Percentiles rank a stretch among this genome's conserved stretches.
Conservation (phyloP, 2,329 filamentous ascomycete species). For the Teratosphaeria destructans region DNA sequence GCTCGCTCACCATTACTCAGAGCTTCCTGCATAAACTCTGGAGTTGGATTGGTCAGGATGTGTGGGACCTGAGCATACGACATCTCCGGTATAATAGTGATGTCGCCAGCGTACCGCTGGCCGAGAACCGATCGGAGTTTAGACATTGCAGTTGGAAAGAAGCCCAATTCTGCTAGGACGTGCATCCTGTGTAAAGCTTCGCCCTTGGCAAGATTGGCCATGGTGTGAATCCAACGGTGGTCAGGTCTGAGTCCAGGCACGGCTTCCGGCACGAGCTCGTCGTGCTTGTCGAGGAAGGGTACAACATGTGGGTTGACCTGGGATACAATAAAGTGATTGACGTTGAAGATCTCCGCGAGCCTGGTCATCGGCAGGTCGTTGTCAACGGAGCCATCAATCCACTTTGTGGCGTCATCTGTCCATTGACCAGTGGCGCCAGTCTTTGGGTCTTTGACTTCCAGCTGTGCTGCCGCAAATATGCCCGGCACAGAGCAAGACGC, state of each 20-base stretch:
- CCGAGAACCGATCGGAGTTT: slow-evolving; percentile 65
- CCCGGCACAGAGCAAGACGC: background rate
- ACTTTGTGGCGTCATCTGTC: slow-evolving; percentile 75
- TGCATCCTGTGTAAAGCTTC: slow-evolving; percentile 74
- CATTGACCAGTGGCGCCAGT: slow-evolving; percentile 66
- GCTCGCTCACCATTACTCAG: slow-evolving; percentile 71
- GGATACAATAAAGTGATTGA: slow-evolving; percentile 95
- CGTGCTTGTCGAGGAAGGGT: slow-evolving; percentile 70
- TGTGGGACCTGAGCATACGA: slow-evolving; percentile 61
- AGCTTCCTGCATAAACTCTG: slow-evolving; percentile 74
- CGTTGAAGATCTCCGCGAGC: slow-evolving; percentile 90
- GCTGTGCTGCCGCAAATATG: slow-evolving; percentile 27
- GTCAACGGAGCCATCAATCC: slow-evolving; percentile 92
- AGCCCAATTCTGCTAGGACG: slow-evolving; percentile 65
- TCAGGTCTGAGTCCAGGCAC: slow-evolving; percentile 28
- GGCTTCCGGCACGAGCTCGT: slow-evolving; percentile 35
- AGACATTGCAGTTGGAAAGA: slow-evolving; percentile 68
- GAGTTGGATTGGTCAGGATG: slow-evolving; percentile 72
- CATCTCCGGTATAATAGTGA: slow-evolving; percentile 81
- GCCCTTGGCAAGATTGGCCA: slow-evolving; percentile 64
- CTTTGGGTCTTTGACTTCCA: slow-evolving; percentile 76
- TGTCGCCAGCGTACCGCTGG: slow-evolving; percentile 89
- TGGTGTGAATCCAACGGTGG: slow-evolving; percentile 51
- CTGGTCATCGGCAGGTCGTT: slow-evolving; percentile 87
- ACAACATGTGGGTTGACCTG: slow-evolving; percentile 94